phyloP scores from a whole-genome alignment of 768 basidiomycete genomes.

The Naganishia antarctica region DNA sequence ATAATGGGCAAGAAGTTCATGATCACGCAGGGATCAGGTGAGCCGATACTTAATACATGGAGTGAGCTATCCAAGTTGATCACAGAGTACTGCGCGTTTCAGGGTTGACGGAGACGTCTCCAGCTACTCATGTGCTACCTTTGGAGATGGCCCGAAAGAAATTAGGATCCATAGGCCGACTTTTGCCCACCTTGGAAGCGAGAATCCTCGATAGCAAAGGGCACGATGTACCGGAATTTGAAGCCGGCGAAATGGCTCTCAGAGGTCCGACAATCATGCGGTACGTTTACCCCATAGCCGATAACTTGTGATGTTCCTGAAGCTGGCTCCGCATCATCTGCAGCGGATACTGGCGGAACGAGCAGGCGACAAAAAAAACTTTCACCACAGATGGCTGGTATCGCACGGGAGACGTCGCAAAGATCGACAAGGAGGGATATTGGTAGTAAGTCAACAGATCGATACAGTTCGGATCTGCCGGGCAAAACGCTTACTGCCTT shows the following conservation, averaged over 20 bases:
- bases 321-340: background rate
- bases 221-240: constrained; percentile 55
- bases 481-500: no score
- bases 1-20: constrained; percentile 3
- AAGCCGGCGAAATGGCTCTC: constrained; percentile 72
- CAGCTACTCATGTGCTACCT: constrained; percentile 25
- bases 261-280: constrained; percentile 76
- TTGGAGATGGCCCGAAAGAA: constrained; percentile 54
- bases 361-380: constrained; percentile 61
- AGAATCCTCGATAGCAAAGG: constrained; percentile 61
- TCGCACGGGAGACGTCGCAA: constrained; percentile 79
- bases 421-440: constrained; percentile 64
- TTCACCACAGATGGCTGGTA: constrained; percentile 72
- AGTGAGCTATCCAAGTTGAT: background rate
- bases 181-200: constrained; percentile 72
- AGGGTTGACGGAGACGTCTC: constrained; percentile 31
- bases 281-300: constrained; percentile 32
- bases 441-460: constrained; percentile 73
- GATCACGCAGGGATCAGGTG: constrained; percentile 58
- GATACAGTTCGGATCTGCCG: no score
- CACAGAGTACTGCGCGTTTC: background rate
- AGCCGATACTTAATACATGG: background rate
- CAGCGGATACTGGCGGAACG: constrained; percentile 67
- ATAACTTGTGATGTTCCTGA: background rate
- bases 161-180: constrained; percentile 61